Conservation (phyloP, 257 asterid species). For the Ilex asprella region DNA sequence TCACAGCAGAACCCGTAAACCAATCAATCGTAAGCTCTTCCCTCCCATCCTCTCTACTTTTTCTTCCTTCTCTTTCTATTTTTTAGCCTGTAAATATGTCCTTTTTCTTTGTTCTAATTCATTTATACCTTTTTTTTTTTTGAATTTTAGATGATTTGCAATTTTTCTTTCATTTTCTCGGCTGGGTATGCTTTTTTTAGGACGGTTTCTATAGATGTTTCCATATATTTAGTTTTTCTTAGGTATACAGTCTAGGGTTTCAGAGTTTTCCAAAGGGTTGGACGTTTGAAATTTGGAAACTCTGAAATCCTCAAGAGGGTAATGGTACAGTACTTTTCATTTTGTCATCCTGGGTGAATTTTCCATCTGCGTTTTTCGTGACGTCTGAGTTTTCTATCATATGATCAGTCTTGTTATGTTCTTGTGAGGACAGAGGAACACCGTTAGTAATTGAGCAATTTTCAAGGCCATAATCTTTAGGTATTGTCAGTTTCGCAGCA, state of each 20-base stretch:
- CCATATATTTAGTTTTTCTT: constrained; percentile 12
- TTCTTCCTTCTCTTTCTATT: constrained; percentile 2
- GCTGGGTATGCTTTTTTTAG: constrained; percentile 31
- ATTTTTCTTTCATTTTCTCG: constrained; percentile 8
- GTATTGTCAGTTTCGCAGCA: too few relatives aligned
- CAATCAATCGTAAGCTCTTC: constrained; percentile 9
- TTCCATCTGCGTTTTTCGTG: constrained; percentile 1
- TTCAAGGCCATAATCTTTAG: too few relatives aligned
- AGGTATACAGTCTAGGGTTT: constrained; percentile 23
- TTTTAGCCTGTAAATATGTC: neutral
- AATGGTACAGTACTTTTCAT: neutral
- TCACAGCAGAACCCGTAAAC: constrained; percentile 35
- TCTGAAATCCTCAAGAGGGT: constrained; percentile 20
- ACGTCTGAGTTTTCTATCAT: constrained; percentile 6
- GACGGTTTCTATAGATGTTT: constrained; percentile 18
- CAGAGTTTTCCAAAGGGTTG: neutral
- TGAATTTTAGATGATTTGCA: constrained; percentile 1
- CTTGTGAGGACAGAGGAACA: constrained; percentile 23
- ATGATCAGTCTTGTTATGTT: constrained; percentile 7
- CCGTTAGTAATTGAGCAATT: neutral
- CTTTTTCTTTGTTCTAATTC: neutral
- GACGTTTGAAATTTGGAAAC: too few relatives aligned
- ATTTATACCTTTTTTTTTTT: constrained; percentile 8
- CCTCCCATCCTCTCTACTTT: constrained; percentile 19
- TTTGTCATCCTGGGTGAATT: constrained; percentile 1